These are phyloP conservation scores for Barnettozyma populi DNA, from an alignment of 805 yeast genomes.

Conservation along the genomic window DNA sequence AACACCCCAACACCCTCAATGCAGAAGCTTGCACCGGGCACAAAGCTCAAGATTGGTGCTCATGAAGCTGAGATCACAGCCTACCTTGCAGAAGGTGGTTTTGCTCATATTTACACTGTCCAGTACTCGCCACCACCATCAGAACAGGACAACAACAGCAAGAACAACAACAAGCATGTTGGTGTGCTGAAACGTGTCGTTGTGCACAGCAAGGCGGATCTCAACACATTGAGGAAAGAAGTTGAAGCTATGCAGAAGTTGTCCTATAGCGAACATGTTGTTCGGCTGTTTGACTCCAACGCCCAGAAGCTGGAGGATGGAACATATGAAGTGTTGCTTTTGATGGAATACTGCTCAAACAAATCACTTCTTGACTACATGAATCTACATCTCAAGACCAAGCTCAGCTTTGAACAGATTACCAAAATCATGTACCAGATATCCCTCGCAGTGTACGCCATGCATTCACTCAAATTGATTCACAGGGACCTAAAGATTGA, in stretches of 20 bases:
- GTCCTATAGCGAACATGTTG: conserved; percentile 51
- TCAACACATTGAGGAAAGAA: conserved; percentile 61
- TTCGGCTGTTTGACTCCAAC: conserved; percentile 68
- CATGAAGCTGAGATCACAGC: conserved; percentile 49
- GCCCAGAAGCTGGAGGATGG: conserved; percentile 52
- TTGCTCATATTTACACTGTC: conserved; percentile 74
- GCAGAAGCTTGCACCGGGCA: conserved; percentile 39
- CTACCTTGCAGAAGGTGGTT: conserved; percentile 70
- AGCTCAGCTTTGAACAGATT: conserved; percentile 71
- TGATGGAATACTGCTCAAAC: conserved; percentile 92
- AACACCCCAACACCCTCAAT: conserved; percentile 5
- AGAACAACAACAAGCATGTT: conserved; percentile 13
- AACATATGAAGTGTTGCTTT: conserved; percentile 78
- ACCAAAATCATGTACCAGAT: conserved; percentile 80
- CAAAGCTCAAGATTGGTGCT: conserved; percentile 54
- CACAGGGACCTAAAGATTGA: conserved; percentile 95
- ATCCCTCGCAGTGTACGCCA: conserved; percentile 69
- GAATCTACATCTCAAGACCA: conserved; percentile 79
- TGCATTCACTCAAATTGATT: conserved; percentile 71
- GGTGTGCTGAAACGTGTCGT: conserved; percentile 73
- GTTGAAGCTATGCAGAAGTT: conserved; percentile 74
- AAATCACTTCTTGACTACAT: conserved; percentile 83
- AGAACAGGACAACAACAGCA: conserved; percentile 32
- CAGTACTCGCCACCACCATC: conserved; percentile 38
- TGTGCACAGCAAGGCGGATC: conserved; percentile 65